Base-by-base conservation (phyloP, 2,329 filamentous ascomycete genomes). In the Epichloe sibirici region DNA sequence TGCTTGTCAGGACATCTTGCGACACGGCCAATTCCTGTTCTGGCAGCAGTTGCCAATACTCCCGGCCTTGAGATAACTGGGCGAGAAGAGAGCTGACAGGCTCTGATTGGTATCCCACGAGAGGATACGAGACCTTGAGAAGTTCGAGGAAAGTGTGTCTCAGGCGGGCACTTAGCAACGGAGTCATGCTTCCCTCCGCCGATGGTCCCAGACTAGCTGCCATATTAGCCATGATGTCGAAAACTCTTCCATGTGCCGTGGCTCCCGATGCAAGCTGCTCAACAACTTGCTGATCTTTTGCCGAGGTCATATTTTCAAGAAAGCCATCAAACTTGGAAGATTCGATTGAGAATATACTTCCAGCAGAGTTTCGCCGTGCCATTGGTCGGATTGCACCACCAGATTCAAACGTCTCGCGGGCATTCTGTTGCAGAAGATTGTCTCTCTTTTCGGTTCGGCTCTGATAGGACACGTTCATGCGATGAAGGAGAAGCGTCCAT, bases 401-500 rank as follows among this genome's bases (percentile, higher is more conserved):
- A 44, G 76, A 66, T 62, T 80, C 69, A 56, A 81, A 81, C 4
- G 74, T 75, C 55, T 79, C 78, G 45, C 78, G 73, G 0, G 79
- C 77, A 55, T 75, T 76, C 60, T 82, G 76, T 56, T 81, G 79
- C 50, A 81, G 71, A 15, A 79, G 66, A 31, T 77, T 69, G 58
- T 82, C 79, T 47, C 79, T 70, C 53, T 76, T 75, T 62, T 86
- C 82, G 40, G 79, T 80, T 45, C 83, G 74, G 49, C 74, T 74
- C 53, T 79, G 74, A 57, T 82, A 85, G 12, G 79, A 78, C 43
- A 80, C 70, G 58, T 81, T 80, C 70, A 93, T 81, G 28, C 78
- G 76, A 61, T 86, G 79, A 9, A 90, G 73, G 28, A 95, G 78
- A 47, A 91, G 73, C 4, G 84, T 82, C 90, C 90, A 97, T 3